Percentiles rank a stretch among this genome's conserved stretches.
These are phyloP conservation scores for Lactarius sp. DNA, from an alignment of 768 basidiomycete species.

Conservation along the genomic window DNA sequence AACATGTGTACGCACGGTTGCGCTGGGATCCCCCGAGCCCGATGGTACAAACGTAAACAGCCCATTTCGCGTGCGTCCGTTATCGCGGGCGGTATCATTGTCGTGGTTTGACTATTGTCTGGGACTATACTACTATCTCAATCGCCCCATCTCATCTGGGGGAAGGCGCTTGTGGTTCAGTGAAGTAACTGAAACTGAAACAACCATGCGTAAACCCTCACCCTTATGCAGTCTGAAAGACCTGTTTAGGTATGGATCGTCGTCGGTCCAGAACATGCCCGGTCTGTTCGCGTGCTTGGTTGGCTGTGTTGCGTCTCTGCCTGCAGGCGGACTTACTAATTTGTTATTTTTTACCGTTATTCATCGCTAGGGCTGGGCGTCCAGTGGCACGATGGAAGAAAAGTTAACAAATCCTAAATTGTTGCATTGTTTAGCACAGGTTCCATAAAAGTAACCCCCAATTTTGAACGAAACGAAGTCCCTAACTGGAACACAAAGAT, in stretches of 20 bases:
- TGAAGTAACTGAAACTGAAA: background rate
- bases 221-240: background rate
- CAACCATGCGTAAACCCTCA: background rate
- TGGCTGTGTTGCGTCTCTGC: background rate
- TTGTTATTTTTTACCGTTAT: background rate
- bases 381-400: background rate
- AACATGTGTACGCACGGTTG: background rate
- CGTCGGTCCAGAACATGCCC: conserved; percentile 3
- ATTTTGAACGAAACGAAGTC: conserved; percentile 11
- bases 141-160: background rate
- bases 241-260: background rate
- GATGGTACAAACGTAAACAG: conserved; percentile 13
- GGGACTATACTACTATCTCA: background rate
- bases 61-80: background rate
- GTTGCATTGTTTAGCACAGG: conserved; percentile 1
- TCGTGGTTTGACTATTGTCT: background rate
- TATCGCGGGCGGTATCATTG: background rate
- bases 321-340: background rate
- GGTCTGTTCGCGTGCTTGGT: background rate
- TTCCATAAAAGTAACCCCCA: conserved; percentile 12
- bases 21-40: conserved; percentile 4
- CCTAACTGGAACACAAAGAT: conserved; percentile 11
- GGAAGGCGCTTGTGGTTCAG: background rate
- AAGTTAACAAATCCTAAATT: background rate
- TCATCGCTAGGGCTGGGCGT: background rate